Evolutionary conservation across 164 flowering plant genomes (phyloP).

Genomic region (Chloranthus sessilifolius): DNA sequence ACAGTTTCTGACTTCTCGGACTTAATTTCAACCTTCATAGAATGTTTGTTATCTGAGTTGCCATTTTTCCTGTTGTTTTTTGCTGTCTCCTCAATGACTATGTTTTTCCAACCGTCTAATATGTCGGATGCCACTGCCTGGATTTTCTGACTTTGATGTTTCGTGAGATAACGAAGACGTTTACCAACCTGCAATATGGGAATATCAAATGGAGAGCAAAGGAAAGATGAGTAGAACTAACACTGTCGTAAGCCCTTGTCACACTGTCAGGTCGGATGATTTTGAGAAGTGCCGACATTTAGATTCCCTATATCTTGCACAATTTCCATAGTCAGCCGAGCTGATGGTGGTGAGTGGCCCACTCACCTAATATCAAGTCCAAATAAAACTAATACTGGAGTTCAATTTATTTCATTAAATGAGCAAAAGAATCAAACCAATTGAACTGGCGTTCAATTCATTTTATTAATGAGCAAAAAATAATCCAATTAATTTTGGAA

Average conservation of each 20-base stretch:
- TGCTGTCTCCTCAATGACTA: conserved; percentile 61
- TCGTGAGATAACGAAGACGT: conserved; percentile 65
- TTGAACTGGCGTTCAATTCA: too few species aligned
- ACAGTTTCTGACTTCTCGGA: conserved; percentile 11
- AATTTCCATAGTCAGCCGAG: neutral
- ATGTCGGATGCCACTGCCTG: conserved; percentile 58
- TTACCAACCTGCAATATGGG: conserved; percentile 70
- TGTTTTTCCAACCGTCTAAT: conserved; percentile 74
- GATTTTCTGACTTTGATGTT: conserved; percentile 70
- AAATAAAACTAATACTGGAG: too few species aligned
- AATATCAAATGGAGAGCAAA: neutral
- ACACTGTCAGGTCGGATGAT: neutral
- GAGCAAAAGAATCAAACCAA: too few species aligned
- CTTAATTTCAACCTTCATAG: conserved; percentile 20
- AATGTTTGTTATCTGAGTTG: conserved; percentile 19
- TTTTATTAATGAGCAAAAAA: too few species aligned
- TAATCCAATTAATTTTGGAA: too few species aligned
- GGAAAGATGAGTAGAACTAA: neutral
- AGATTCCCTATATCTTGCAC: neutral
- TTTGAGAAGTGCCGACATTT: neutral
- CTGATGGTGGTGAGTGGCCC: neutral
- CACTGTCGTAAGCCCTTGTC: neutral
- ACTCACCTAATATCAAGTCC: neutral
- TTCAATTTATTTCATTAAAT: too few species aligned
- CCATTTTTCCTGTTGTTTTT: conserved; percentile 47